phyloP scores from a whole-genome alignment of 768 basidiomycete species.

The Aureoboletus auriporus region DNA sequence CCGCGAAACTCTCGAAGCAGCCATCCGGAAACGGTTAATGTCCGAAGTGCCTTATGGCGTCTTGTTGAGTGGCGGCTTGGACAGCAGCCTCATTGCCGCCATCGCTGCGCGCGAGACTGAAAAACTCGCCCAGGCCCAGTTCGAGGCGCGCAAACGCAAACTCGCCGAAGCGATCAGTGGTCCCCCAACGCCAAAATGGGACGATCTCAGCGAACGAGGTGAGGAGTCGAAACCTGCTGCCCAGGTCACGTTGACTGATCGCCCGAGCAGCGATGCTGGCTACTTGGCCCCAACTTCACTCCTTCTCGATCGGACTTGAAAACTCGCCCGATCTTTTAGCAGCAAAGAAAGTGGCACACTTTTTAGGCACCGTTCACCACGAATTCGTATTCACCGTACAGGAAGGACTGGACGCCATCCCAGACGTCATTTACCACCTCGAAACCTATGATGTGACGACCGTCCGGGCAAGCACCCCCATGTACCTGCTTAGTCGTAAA shows the following conservation, averaged over 20 bases:
- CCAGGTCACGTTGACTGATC: not conserved
- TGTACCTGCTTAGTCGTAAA: conserved; percentile 97
- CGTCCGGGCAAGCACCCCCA: conserved; percentile 94
- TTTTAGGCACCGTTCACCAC: conserved; percentile 92
- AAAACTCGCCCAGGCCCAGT: conserved; percentile 78
- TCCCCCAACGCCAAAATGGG: conserved; percentile 47
- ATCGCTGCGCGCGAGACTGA: conserved; percentile 96
- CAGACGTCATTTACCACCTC: conserved; percentile 96
- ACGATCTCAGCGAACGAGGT: conserved; percentile 54
- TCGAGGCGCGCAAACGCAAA: conserved; percentile 62
- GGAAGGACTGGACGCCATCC: conserved; percentile 95
- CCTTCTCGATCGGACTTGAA: conserved; percentile 94
- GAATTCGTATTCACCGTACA: conserved; percentile 98
- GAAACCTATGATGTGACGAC: conserved; percentile 99
- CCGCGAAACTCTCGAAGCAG: conserved; percentile 80
- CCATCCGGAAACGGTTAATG: conserved; percentile 95
- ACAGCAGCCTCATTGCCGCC: conserved; percentile 92
- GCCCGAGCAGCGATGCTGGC: conserved; percentile 58
- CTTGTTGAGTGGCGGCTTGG: conserved; percentile 89
- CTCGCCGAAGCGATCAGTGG: conserved; percentile 52
- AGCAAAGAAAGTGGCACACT: conserved; percentile 89
- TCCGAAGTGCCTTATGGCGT: conserved; percentile 98
- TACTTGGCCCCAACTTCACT: conserved; percentile 94
- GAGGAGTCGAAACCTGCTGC: conserved; percentile 10
- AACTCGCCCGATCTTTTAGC: conserved; percentile 94